Conservation (phyloP, 352 stramenopile genomes). For the Phytophthora tubulina region DNA sequence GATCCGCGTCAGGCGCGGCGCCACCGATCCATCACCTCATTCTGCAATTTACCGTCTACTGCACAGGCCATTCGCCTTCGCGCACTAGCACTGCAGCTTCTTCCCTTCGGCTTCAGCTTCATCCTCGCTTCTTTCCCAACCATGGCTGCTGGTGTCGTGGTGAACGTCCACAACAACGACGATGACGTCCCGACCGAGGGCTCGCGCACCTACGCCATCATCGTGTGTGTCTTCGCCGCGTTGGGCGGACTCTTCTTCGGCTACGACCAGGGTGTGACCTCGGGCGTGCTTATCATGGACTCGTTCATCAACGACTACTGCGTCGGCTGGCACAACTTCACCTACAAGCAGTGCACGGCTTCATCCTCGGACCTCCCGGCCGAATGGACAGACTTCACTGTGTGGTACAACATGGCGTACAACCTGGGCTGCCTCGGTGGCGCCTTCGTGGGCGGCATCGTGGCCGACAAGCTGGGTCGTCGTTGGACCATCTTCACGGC, state of each 20-base stretch:
- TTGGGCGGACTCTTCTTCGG: too few relatives aligned
- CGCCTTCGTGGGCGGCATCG: not conserved
- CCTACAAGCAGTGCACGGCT: slow-evolving; percentile 3
- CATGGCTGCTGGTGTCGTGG: not conserved
- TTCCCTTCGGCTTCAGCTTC: not conserved
- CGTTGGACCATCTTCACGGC: not conserved
- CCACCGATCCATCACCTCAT: not conserved
- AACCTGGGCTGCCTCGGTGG: not conserved
- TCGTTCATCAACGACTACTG: too few relatives aligned
- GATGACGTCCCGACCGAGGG: not conserved
- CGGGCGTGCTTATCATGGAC: too few relatives aligned
- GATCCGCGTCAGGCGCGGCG: too few relatives aligned
- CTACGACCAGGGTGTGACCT: too few relatives aligned
- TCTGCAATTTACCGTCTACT: not conserved
- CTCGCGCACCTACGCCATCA: not conserved
- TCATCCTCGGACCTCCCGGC: slow-evolving; percentile 8
- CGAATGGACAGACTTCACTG: not conserved
- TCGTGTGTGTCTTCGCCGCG: too few relatives aligned
- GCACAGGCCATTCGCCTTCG: not conserved
- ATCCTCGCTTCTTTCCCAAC: not conserved
- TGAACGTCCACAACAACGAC: slow-evolving; percentile 1
- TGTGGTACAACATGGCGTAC: slow-evolving; percentile 1
- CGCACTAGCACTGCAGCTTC: not conserved
- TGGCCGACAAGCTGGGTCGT: not conserved
- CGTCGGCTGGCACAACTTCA: not conserved